Base-by-base conservation (phyloP, 2,329 filamentous ascomycete species). In the Talaromyces sp. region DNA sequence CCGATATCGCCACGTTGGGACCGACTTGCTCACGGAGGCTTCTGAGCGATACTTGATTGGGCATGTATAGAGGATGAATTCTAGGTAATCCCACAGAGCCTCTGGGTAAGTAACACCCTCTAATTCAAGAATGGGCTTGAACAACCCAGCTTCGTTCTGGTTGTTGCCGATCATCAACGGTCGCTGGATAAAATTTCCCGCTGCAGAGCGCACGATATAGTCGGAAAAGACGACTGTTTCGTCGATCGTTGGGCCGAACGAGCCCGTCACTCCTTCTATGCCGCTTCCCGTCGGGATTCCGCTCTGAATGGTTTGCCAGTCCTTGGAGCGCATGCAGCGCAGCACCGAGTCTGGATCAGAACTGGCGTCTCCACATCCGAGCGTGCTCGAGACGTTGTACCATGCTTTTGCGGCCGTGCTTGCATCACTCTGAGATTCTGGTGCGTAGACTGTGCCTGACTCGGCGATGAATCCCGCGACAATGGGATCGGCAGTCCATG, bases 1-100 rank as follows among this genome's bases (percentile, higher is more conserved):
- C 3, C 59, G 55, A 44, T 61, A 61, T 52, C 59, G 44, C 59
- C 59, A 61, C 5, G 59, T 61, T 6, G 59, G 59, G 14, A 61
- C 33, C 6, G 14, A 23, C 27, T 52, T 52, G 42, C 14, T 18
- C 27, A 53, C 54, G 8, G 53, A 36, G 1, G 18, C 42, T 28
- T 6, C 30, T 1, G 59, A 53, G 14, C 59, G 59, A 30, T 52
- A 61, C 27, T 31, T 51, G 5, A 27, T 40, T n/a, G 59, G 59
- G n/a, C 59, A 61, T 18, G 59, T 61, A n/a, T 57, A 61, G 18
- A 61, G 33, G 3, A 44, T 54, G 23, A 42, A 52, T 14, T 42
- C 30, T 5, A 61, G 44, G 36, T 61, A 61, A 33, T 61, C 33
- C 59, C 59, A 61, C 16, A 56, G 44, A 14, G 53, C 53, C 7